A percentile compares a stretch with the other conserved stretches of the same genome.
These are phyloP conservation scores for Bipolaris oryzae DNA, from an alignment of 2,329 filamentous ascomycete genomes.

Conservation along the genomic window DNA sequence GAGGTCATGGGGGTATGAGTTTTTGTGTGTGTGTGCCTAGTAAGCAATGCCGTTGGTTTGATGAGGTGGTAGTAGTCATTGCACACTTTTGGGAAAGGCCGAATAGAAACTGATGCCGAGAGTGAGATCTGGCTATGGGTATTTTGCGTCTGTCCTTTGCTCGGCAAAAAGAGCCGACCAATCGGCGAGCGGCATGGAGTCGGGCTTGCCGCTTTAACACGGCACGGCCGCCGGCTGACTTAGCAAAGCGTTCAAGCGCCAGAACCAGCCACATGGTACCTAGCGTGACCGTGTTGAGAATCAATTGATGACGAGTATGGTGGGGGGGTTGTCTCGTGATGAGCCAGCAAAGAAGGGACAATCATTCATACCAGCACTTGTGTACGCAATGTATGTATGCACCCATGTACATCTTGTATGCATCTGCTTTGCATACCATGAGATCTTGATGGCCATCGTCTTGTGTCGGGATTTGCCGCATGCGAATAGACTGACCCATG, in stretches of 20 bases:
- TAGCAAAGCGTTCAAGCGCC: background rate
- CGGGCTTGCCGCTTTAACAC: background rate
- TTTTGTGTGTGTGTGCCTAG: no score
- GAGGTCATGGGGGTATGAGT: background rate
- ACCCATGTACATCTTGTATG: background rate
- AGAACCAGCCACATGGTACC: background rate
- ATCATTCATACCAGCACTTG: background rate
- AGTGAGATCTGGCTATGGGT: background rate
- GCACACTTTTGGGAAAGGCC: background rate
- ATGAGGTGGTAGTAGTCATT: background rate
- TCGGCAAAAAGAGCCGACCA: background rate
- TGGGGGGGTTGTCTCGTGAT: background rate
- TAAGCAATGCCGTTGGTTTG: background rate
- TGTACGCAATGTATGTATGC: background rate
- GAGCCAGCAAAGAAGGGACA: background rate
- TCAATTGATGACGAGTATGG: background rate
- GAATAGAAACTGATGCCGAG: background rate
- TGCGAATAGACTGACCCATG: background rate
- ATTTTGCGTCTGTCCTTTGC: background rate
- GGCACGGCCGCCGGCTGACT: background rate
- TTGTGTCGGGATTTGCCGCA: background rate
- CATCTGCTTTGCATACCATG: background rate
- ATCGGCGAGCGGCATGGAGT: background rate
- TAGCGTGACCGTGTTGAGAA: background rate
- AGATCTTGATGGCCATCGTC: background rate